Conservation (phyloP, 495 filamentous ascomycete species). For the Sabuloglossum arenarium region DNA sequence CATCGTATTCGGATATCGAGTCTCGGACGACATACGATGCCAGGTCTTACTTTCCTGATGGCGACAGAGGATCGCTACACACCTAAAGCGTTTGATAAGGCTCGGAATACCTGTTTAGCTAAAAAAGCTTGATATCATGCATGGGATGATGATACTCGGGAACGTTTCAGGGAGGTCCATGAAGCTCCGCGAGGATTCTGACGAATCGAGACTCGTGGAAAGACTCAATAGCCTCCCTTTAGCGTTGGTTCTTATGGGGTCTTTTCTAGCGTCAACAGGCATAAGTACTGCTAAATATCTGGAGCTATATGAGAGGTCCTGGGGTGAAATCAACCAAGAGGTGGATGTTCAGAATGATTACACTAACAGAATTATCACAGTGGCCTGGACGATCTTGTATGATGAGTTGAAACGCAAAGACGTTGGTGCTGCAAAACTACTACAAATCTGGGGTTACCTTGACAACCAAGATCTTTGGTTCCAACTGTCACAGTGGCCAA, state of each 20-base stretch:
- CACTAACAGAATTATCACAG: neutral
- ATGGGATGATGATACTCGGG: neutral
- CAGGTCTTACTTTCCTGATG: neutral
- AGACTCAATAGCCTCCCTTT: neutral
- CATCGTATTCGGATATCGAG: neutral
- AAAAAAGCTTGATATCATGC: neutral
- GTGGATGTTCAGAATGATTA: neutral
- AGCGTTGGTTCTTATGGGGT: neutral
- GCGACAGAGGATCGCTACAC: neutral
- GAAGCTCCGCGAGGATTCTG: neutral
- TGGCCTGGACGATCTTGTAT: constrained; percentile 26
- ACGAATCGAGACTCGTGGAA: neutral
- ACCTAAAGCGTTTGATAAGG: neutral
- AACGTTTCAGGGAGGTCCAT: neutral
- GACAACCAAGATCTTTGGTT: constrained; percentile 32
- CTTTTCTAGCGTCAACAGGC: neutral
- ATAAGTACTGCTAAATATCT: neutral
- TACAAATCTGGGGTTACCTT: constrained; percentile 25
- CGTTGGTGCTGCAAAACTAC: constrained; percentile 17
- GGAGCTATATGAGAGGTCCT: neutral
- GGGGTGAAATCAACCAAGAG: neutral
- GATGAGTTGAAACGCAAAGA: constrained; percentile 19
- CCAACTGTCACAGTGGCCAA: constrained; percentile 17
- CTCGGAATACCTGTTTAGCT: neutral
- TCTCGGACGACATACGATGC: neutral